Evolutionary conservation across 2,329 filamentous ascomycete genomes (phyloP).

Genomic region (Fusarium decemcellulare): DNA sequence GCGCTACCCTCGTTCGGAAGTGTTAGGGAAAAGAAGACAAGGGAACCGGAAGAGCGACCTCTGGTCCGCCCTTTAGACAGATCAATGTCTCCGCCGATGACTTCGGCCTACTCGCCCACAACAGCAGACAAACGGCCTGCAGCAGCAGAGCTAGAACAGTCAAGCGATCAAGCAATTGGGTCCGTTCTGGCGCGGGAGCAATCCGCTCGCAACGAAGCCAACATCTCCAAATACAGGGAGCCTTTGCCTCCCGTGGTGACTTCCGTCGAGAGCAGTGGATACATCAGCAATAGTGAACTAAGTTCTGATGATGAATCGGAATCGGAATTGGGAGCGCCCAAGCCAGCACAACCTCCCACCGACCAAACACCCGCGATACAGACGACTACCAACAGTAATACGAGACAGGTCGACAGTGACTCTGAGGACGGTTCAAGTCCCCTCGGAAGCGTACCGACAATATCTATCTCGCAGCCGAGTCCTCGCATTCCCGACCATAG

Average conservation of each 20-base stretch:
- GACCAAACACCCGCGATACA: constrained; percentile 6
- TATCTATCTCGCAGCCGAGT: constrained; percentile 61
- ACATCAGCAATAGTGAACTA: constrained; percentile 69
- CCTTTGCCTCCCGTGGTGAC: constrained; percentile 80
- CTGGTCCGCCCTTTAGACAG: constrained; percentile 68
- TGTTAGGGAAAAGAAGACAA: constrained; percentile 73
- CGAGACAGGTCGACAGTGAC: neutral
- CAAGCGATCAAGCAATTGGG: constrained; percentile 73
- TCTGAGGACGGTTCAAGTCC: constrained; percentile 12
- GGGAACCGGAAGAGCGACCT: constrained; percentile 68
- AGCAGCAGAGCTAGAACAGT: constrained; percentile 51
- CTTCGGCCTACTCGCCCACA: constrained; percentile 13
- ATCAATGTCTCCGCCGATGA: constrained; percentile 43
- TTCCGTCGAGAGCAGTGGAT: constrained; percentile 75
- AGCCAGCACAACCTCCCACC: neutral
- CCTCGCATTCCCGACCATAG: constrained; percentile 48
- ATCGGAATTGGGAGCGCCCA: neutral
- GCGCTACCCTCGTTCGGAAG: constrained; percentile 83
- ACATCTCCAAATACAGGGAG: constrained; percentile 71
- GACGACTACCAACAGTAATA: neutral
- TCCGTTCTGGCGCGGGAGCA: constrained; percentile 69
- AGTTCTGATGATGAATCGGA: constrained; percentile 52
- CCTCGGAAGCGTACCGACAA: constrained; percentile 55
- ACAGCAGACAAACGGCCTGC: constrained; percentile 47
- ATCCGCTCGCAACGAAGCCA: constrained; percentile 66